Conservation (phyloP, 441 rosid species). For the Erysimum cheiri region DNA sequence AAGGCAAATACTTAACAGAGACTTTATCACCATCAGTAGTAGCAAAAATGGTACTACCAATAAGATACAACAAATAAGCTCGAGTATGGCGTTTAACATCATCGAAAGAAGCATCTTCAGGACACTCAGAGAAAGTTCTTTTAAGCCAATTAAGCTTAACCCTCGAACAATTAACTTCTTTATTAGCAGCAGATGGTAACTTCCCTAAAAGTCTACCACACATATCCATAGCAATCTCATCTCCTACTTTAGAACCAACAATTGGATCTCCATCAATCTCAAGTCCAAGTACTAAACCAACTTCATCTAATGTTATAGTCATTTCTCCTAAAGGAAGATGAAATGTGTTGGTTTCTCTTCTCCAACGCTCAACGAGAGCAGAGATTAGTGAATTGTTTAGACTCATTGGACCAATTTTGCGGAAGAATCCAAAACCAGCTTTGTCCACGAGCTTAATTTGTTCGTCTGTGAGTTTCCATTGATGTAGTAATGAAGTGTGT, state of each 20-base stretch:
- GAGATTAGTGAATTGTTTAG: slow-evolving; percentile 57
- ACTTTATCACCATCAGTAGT: slow-evolving; percentile 75
- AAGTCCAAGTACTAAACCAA: slow-evolving; percentile 57
- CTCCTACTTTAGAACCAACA: slow-evolving; percentile 52
- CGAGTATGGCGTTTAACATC: slow-evolving; percentile 51
- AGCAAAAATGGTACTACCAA: slow-evolving; percentile 67
- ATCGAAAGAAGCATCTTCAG: slow-evolving; percentile 55
- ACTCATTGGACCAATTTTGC: slow-evolving; percentile 56
- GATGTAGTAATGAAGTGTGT: slow-evolving; percentile 48
- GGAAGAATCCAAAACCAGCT: slow-evolving; percentile 61
- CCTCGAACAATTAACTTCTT: slow-evolving; percentile 58
- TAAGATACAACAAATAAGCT: slow-evolving; percentile 62
- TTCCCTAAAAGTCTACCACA: slow-evolving; percentile 57
- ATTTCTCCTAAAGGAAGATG: slow-evolving; percentile 58
- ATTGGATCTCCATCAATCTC: slow-evolving; percentile 63
- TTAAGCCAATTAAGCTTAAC: slow-evolving; percentile 70
- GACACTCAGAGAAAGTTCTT: slow-evolving; percentile 55
- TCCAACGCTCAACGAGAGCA: slow-evolving; percentile 62
- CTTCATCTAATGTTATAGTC: slow-evolving; percentile 58
- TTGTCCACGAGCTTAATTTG: slow-evolving; percentile 55
- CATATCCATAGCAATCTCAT: slow-evolving; percentile 43
- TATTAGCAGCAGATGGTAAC: slow-evolving; percentile 51
- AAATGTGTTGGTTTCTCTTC: slow-evolving; percentile 59
- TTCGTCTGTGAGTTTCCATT: slow-evolving; percentile 47
- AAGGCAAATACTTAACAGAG: slow-evolving; percentile 62